Base-by-base conservation (phyloP, 805 yeast species). In the Jamesozyma spencerorum region DNA sequence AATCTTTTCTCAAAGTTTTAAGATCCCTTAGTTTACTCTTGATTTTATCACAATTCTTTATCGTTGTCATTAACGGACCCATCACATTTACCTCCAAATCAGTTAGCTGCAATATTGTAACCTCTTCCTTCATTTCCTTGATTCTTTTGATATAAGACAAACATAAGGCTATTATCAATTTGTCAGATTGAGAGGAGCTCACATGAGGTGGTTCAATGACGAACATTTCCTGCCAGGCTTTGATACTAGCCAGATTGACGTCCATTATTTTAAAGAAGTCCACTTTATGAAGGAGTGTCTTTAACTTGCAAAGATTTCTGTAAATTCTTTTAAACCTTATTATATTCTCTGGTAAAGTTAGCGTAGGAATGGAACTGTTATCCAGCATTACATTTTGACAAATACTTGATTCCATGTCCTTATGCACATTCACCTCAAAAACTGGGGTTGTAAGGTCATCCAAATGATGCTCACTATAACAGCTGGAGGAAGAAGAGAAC, bases 1-100 rank as follows among this genome's bases (percentile, higher is more conserved):
- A 66, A 14, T 66, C 67, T 17, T 54, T 60, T 45, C 62, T 62
- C 33, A 61, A 45, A 1, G 50, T 39, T 24, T 55, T 54, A 18
- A 64, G 57, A 40, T 57, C 65, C 43, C 55, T 57, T 15, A 65
- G 47, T 19, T 50, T 52, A 2, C 39, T 29, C 36, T 48, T 51
- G 0, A 60, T 58, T 5, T 44, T 34, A 1, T 51, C 42, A 40
- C 64, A 62, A 14, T 43, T 40, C 11, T 54, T 52, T 15, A 60
- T 30, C 1, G 57, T 36, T 19, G 44, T 15, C 4, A 48, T 48
- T 8, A 65, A 36, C 3, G 68, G 66, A 13, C 44, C 48, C 24
- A 63, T 32, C 2, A 65, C 54, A 13, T 51, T 47, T 8, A 44
- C 46, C 33, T 58, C 54, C 11, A 64, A 40, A 11, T 58, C 58